Percentiles rank a stretch among this genome's conserved stretches.
phyloP scores from a whole-genome alignment of 139 green algal genomes.

The Picochlorum sp. region DNA sequence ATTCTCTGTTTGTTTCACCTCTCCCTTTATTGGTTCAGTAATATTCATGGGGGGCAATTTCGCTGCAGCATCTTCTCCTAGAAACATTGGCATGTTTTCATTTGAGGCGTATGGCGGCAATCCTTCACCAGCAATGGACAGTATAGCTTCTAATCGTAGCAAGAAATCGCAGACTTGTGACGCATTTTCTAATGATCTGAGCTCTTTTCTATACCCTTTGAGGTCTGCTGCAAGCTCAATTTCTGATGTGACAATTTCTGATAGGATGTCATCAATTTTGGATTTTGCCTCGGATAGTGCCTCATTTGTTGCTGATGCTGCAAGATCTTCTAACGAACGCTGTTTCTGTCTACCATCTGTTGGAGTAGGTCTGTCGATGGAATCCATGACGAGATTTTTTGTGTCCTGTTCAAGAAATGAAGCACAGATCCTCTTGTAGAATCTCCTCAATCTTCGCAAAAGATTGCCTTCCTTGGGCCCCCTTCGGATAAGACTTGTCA shows the following conservation, averaged over 20 bases:
- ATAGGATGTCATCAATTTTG: slow-evolving; percentile 20
- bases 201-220: slow-evolving; percentile 6
- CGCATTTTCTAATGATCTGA: slow-evolving; percentile 1
- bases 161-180: slow-evolving; percentile 17
- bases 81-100: slow-evolving; percentile 15
- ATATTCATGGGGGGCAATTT: not conserved
- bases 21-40: not conserved
- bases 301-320: not conserved
- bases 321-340: slow-evolving; percentile 8
- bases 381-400: not conserved
- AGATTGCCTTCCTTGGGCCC: slow-evolving; percentile 46
- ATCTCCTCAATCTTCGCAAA: slow-evolving; percentile 29
- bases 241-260: slow-evolving; percentile 9
- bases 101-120: slow-evolving; percentile 25
- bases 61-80: slow-evolving; percentile 7
- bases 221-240: slow-evolving; percentile 9
- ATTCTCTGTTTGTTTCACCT: slow-evolving; percentile 7
- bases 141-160: slow-evolving; percentile 21
- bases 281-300: slow-evolving; percentile 10
- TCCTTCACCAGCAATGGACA: slow-evolving; percentile 18
- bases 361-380: slow-evolving; percentile 3
- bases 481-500: slow-evolving; percentile 30
- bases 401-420: not conserved
- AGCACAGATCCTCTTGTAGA: slow-evolving; percentile 13
- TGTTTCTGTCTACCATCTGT: not conserved